Base-by-base conservation (phyloP, 495 filamentous ascomycete species). In the Hypoxylon rickii region DNA sequence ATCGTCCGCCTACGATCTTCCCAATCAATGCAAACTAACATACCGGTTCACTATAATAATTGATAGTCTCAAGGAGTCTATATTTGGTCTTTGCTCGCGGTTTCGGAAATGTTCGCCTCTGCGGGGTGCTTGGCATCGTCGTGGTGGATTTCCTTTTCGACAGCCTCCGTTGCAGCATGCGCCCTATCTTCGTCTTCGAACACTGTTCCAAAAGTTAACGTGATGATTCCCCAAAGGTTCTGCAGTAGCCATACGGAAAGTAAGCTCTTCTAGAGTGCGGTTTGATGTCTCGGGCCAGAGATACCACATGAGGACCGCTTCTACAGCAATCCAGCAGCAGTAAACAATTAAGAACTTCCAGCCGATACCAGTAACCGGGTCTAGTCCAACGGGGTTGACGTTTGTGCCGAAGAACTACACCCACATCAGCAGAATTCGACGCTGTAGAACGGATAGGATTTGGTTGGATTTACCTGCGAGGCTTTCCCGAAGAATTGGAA, bases 261-360 rank as follows among this genome's bases (percentile, higher is more conserved):
- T 74, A 16, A 87, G 60, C 55, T 87, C 84, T 65, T 86, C 83
- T 8, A 86, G 70, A 16, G 82, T 85, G 7, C 79, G 72, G 20
- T 74, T 75, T 15, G 73, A 55, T 3, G 84, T 86, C 66, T 86
- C 83, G 2, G 82, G 83, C 72, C 81, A 85, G 46, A 86, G 71
- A 51, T 79, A 79, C 49, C 69, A 86, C 42, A 86, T 74, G 44
- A 85, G 76, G 18, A 75, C 15, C 3, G 76, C 61, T 46, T 85
- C 82, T 19, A 82, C 76, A 0, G 66, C 69, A 39, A 85, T 70
- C 80, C 79, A 84, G 64, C 75, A 75, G 61, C 75, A 82, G 70
- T 87, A 87, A 22, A 84, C 79, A 31, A 86, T 71, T 24, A 85
- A 76, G 70, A 81, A 87, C 58, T 77, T 81, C 85, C 85, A 89